Base-by-base conservation (phyloP, 352 stramenopile genomes). In the Pythium phragmitis region DNA sequence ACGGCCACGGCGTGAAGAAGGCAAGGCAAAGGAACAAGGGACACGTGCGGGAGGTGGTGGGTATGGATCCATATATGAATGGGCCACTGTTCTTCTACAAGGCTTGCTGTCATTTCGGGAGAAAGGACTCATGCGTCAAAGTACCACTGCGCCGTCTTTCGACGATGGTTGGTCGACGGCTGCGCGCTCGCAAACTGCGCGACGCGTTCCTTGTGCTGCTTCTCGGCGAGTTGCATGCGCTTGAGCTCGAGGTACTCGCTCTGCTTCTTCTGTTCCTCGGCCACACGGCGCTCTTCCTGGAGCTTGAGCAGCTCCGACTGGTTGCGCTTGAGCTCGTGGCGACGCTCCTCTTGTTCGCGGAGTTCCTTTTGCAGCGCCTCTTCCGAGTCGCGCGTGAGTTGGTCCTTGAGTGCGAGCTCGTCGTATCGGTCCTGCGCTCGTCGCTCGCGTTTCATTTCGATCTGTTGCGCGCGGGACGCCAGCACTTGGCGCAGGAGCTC, bases 141-240 rank as follows among this genome's bases (percentile, higher is more conserved):
- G 74, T 92, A 92, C 85, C 82, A 92, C 72, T 92, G 76, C 39
- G 85, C 78, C 11, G 72, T 86, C 79, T 94, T 91, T 42, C 85
- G 76, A 34, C 77, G 75, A 59, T 80, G 84, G 56, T 88, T 89
- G n/a, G 75, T 80, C 11, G 72, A 57, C 4, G 79, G 80, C 26
- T 71, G 43, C 33, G 78, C 63, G 9, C 19, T 74, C 6, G 85
- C 67, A 49, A 93, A 87, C 59, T 90, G 68, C 12, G 70, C 70
- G 11, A 90, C 70, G 43, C 78, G 82, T 53, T 89, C 74, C 62
- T 91, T 83, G 74, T 91, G 79, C 63, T 89, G 74, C 58, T 92
- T 92, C 65, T 91, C 82, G 4, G 76, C 75, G 4, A 82, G 57
- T 57, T 88, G 74, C 81, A 93, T 91, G 34, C 85, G 82, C 65